Evolutionary conservation across 73 alveolate genomes (phyloP).

Genomic region (Durusdinium trenchii): DNA sequence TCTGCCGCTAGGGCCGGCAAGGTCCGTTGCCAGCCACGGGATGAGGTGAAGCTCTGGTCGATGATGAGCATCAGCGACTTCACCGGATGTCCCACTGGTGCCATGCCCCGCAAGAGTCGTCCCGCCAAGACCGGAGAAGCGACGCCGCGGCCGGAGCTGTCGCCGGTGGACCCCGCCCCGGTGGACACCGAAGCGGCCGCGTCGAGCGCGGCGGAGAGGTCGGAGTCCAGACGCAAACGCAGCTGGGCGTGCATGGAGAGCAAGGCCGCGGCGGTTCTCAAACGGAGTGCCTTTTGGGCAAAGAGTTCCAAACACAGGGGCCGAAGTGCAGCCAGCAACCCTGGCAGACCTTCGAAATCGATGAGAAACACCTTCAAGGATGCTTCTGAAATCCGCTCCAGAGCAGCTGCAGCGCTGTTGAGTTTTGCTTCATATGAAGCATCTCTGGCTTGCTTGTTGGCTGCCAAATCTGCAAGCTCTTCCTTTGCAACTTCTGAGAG

Average conservation of each 20-base stretch:
- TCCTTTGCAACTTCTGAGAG: constrained; percentile 43
- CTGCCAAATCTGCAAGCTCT: constrained; percentile 41
- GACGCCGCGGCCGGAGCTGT: too few relatives aligned
- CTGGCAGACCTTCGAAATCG: constrained; percentile 6
- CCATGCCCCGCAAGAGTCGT: constrained; percentile 37
- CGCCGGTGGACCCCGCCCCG: too few relatives aligned
- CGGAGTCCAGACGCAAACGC: constrained; percentile 21
- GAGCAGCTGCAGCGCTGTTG: constrained; percentile 63
- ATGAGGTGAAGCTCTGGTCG: constrained; percentile 1
- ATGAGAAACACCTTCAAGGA: background rate
- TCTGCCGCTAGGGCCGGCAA: constrained; percentile 78
- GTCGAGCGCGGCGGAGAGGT: constrained; percentile 9
- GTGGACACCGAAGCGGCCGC: background rate
- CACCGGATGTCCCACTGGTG: constrained; percentile 56
- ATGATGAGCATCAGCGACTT: constrained; percentile 4
- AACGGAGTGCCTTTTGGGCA: constrained; percentile 58
- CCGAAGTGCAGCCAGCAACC: constrained; percentile 33
- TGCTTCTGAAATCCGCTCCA: constrained; percentile 62
- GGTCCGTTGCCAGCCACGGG: constrained; percentile 46
- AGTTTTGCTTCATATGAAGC: background rate
- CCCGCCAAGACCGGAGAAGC: constrained; percentile 52
- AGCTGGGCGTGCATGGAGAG: constrained; percentile 65
- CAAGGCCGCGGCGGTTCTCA: constrained; percentile 71
- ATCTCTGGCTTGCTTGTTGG: background rate
- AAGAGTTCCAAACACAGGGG: constrained; percentile 52